Evolutionary conservation across 371 early-diverging fungal genomes (phyloP).

Genomic region (Syncephalastrum contaminatum): DNA sequence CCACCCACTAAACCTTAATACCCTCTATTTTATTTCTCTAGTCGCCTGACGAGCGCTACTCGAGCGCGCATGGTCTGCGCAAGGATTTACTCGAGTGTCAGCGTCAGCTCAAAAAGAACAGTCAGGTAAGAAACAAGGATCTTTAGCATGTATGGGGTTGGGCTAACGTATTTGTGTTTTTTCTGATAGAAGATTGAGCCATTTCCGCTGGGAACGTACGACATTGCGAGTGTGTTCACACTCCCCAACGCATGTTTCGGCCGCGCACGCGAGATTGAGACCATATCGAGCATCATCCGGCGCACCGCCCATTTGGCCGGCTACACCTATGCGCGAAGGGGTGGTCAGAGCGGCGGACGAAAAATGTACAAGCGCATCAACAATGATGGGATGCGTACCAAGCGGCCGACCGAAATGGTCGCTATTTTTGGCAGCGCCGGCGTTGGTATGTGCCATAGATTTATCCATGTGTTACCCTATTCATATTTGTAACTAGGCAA

Average conservation of each 20-base stretch:
- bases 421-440: slow-evolving; percentile 44
- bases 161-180: background rate
- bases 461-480: background rate
- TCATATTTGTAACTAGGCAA: slow-evolving; percentile 22
- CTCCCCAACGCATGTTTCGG: slow-evolving; percentile 56
- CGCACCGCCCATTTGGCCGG: slow-evolving; percentile 37
- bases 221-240: slow-evolving; percentile 57
- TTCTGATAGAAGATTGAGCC: slow-evolving; percentile 26
- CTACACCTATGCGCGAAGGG: slow-evolving; percentile 14
- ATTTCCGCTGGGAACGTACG: slow-evolving; percentile 48
- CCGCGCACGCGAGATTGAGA: slow-evolving; percentile 31
- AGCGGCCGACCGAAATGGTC: slow-evolving; percentile 39
- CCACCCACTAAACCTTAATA: slow-evolving; percentile 4
- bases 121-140: slow-evolving; percentile 11
- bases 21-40: slow-evolving; percentile 13
- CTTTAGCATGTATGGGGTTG: too few relatives aligned
- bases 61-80: slow-evolving; percentile 56
- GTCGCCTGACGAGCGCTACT: slow-evolving; percentile 62
- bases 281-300: slow-evolving; percentile 34
- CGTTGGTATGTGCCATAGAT: slow-evolving; percentile 18
- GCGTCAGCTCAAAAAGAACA: slow-evolving; percentile 26
- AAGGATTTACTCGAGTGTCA: slow-evolving; percentile 55
- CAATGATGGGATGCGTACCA: slow-evolving; percentile 14
- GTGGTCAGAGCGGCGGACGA: background rate
- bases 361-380: slow-evolving; percentile 3